Conservation (phyloP, 2,329 filamentous ascomycete genomes). For the Apiospora malaysiana region DNA sequence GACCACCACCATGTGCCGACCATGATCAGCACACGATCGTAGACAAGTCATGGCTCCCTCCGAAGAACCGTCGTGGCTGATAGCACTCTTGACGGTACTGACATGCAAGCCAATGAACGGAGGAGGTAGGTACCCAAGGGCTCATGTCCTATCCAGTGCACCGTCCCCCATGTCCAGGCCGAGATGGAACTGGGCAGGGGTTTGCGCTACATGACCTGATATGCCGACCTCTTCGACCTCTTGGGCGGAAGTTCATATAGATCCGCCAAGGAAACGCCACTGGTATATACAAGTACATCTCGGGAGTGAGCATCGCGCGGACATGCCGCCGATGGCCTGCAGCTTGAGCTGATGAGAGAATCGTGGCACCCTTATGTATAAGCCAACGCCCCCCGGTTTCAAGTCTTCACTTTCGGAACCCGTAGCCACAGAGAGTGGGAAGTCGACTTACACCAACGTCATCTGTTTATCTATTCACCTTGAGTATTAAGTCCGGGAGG, state of each 20-base stretch:
- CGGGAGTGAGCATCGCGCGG: neutral
- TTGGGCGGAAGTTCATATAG: neutral
- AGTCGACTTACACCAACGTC: slow-evolving; percentile 10
- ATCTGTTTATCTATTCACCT: neutral
- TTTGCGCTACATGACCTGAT: slow-evolving; percentile 9
- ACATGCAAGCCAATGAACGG: neutral
- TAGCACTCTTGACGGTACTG: neutral
- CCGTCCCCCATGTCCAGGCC: neutral
- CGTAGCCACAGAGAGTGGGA: neutral
- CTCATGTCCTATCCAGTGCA: neutral
- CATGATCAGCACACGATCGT: neutral
- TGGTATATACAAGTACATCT: neutral
- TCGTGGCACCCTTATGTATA: slow-evolving; percentile 14
- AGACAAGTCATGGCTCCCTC: neutral
- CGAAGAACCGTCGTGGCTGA: slow-evolving; percentile 14
- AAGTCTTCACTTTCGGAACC: neutral
- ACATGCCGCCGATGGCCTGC: slow-evolving; percentile 5
- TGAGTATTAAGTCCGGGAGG: neutral
- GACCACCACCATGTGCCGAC: neutral
- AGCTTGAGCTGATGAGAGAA: slow-evolving; percentile 4
- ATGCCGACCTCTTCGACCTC: slow-evolving; percentile 8
- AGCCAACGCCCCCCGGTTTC: slow-evolving; percentile 14
- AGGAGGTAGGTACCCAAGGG: neutral
- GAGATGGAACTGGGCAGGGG: neutral
- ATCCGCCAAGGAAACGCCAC: slow-evolving; percentile 9